Percentiles rank a stretch among this genome's conserved stretches.
Evolutionary conservation across 2,329 filamentous ascomycete genomes (phyloP).

Genomic region (Colletotrichum horii): DNA sequence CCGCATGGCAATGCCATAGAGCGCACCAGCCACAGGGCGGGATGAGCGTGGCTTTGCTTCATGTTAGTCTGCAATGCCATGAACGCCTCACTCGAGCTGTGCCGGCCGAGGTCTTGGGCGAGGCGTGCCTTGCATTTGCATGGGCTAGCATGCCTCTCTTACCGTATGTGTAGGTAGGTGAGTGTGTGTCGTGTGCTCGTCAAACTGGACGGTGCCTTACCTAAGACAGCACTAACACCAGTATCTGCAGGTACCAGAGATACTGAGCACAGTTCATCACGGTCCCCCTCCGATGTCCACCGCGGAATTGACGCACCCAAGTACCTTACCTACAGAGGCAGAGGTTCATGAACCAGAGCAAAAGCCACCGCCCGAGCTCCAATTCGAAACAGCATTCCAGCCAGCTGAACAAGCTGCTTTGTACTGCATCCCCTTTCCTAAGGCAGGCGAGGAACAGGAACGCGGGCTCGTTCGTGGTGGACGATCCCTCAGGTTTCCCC

Average conservation of each 20-base stretch:
- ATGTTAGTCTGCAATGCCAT: conserved; percentile 7
- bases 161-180: not conserved
- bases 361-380: conserved; percentile 3
- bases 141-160: not conserved
- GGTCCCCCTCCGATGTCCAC: not conserved
- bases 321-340: not conserved
- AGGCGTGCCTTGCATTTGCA: conserved; percentile 1
- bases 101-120: not conserved
- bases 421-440: not conserved
- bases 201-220: not conserved
- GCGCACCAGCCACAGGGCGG: conserved; percentile 15
- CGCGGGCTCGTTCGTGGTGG: not conserved
- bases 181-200: not conserved
- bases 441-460: not conserved
- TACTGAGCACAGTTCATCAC: not conserved
- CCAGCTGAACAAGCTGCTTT: not conserved
- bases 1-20: not conserved
- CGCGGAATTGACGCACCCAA: not conserved
- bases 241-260: not conserved
- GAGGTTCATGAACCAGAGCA: not conserved
- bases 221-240: not conserved
- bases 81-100: conserved; percentile 8
- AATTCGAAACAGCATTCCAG: conserved; percentile 2
- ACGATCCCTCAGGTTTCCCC: not conserved
- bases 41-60: not conserved